A percentile compares a stretch with the other conserved stretches of the same genome.
These are phyloP conservation scores for Suillus bovinus DNA, from an alignment of 768 basidiomycete species.

Conservation along the genomic window DNA sequence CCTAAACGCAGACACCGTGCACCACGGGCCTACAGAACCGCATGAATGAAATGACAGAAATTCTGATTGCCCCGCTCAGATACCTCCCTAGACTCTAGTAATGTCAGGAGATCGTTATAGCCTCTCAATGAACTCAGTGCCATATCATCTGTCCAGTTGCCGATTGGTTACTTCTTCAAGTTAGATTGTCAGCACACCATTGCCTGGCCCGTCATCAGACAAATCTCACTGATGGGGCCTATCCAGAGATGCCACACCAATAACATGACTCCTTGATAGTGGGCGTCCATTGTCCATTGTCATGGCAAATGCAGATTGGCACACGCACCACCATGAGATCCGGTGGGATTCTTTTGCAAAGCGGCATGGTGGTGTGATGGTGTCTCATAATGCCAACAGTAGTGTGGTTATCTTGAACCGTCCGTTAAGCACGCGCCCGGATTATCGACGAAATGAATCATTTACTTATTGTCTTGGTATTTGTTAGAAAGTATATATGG, in stretches of 20 bases:
- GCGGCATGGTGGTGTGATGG: background rate
- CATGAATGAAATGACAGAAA: background rate
- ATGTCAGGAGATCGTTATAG: background rate
- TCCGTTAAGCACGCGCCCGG: background rate
- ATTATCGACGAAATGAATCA: background rate
- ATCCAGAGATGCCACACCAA: background rate
- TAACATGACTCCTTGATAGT: background rate
- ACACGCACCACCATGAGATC: background rate
- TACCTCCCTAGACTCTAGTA: background rate
- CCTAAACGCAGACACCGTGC: background rate
- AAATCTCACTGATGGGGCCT: background rate
- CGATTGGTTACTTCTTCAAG: background rate
- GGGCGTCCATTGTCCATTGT: background rate
- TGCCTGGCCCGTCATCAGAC: background rate
- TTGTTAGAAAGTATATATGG: background rate
- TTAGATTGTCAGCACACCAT: background rate
- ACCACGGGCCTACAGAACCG: background rate
- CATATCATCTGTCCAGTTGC: background rate
- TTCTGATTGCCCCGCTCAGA: background rate
- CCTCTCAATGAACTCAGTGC: background rate
- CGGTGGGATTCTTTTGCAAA: background rate
- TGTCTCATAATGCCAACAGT: background rate
- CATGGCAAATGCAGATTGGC: too few species aligned
- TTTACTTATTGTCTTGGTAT: background rate
- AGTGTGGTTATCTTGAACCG: background rate